Conservation (phyloP, 2,329 filamentous ascomycete species). For the Ceratocystis variospora region DNA sequence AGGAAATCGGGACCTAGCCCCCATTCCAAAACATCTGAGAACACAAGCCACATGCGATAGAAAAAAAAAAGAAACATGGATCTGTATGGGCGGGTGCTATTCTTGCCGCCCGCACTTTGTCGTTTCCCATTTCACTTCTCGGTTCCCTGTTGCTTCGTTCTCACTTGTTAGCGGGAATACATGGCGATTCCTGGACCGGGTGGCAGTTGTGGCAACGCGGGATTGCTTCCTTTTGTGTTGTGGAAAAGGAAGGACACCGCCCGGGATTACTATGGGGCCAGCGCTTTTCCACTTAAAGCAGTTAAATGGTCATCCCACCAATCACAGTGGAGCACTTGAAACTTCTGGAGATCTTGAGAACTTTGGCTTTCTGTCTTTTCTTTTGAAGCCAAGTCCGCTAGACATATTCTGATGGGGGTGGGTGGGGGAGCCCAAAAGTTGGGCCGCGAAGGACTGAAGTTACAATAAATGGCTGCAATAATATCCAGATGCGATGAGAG, state of each 20-base stretch:
- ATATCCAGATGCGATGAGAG: background rate
- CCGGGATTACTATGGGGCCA: constrained; percentile 6
- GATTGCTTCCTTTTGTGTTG: background rate
- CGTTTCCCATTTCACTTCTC: background rate
- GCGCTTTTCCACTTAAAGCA: constrained; percentile 7
- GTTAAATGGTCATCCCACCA: constrained; percentile 12
- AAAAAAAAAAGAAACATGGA: background rate
- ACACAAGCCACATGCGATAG: background rate
- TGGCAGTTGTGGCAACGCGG: background rate
- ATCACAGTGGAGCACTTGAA: background rate
- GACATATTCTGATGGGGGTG: background rate
- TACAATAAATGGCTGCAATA: background rate
- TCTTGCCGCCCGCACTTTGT: background rate
- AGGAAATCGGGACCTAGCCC: background rate
- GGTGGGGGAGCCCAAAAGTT: too few species aligned
- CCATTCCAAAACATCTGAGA: background rate
- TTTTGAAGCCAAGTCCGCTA: background rate
- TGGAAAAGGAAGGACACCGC: background rate
- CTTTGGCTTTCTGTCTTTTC: background rate
- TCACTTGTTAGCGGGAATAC: background rate
- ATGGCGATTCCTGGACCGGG: background rate
- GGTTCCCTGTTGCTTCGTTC: background rate
- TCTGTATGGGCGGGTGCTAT: background rate
- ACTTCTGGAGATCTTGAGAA: background rate
- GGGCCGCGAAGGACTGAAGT: too few species aligned